Conservation (phyloP, 179 eudicot genomes). For the Patellifolia procumbens region DNA sequence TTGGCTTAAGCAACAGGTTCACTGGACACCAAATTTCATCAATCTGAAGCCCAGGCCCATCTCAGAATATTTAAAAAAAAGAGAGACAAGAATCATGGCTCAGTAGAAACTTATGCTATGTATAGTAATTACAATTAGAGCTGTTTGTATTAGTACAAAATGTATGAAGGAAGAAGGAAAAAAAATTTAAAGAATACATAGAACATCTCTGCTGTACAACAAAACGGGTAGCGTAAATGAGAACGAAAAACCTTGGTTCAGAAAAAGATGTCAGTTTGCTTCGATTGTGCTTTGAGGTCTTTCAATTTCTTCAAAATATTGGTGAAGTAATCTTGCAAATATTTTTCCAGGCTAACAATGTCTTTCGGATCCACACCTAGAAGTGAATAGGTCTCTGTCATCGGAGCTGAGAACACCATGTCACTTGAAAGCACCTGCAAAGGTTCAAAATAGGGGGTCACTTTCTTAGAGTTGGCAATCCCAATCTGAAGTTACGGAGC, state of each 20-base stretch:
- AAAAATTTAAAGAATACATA: conserved; percentile 8
- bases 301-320: conserved; percentile 96
- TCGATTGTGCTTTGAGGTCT: conserved; percentile 93
- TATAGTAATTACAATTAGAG: conserved; percentile 30
- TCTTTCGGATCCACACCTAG: conserved; percentile 92
- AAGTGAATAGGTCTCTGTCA: conserved; percentile 78
- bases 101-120: conserved; percentile 1
- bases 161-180: neutral
- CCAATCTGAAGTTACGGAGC: too few relatives aligned
- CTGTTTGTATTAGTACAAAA: conserved; percentile 19
- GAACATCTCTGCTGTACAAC: conserved; percentile 37
- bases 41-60: neutral
- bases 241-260: conserved; percentile 31
- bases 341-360: conserved; percentile 70
- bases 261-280: conserved; percentile 86
- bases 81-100: neutral
- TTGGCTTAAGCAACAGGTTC: too few relatives aligned
- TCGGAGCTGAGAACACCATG: conserved; percentile 84
- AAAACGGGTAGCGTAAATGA: conserved; percentile 21
- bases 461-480: too few relatives aligned
- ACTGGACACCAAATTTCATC: neutral
- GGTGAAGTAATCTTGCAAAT: conserved; percentile 93
- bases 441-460: neutral
- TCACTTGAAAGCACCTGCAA: conserved; percentile 84
- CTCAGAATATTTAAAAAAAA: neutral